Percentiles rank a stretch among this genome's conserved stretches.
Conservation (phyloP, 768 basidiomycete species). For the Kwoniella sp. region DNA sequence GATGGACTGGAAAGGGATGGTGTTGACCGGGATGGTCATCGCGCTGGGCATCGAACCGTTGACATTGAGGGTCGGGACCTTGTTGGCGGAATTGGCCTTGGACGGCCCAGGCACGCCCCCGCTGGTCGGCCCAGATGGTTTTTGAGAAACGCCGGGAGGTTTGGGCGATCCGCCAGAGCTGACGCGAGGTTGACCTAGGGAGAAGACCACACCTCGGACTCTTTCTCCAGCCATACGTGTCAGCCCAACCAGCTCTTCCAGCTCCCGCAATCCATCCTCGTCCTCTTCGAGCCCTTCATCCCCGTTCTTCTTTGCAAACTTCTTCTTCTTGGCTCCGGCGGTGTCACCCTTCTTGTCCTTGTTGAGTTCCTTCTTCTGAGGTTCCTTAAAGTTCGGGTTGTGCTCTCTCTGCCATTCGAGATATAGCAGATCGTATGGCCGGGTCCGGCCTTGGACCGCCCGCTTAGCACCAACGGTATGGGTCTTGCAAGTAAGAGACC, state of each 20-base stretch:
- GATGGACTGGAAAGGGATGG: constrained; percentile 11
- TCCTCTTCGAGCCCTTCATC: constrained; percentile 12
- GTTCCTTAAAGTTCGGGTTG: constrained; percentile 47
- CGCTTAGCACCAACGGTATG: constrained; percentile 97
- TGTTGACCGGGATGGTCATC: too few relatives aligned
- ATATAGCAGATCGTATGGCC: constrained; percentile 76
- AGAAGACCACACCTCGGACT: neutral
- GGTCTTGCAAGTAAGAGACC: constrained; percentile 94
- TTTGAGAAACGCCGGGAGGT: too few relatives aligned
- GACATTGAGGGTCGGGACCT: too few relatives aligned
- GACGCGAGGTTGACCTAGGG: too few relatives aligned
- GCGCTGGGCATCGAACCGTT: too few relatives aligned
- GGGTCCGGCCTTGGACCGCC: constrained; percentile 77
- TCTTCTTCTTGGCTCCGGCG: constrained; percentile 14
- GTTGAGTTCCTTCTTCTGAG: constrained; percentile 8
- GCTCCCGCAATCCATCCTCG: constrained; percentile 32
- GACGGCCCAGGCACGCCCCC: neutral
- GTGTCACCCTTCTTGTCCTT: neutral
- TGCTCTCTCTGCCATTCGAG: constrained; percentile 65
- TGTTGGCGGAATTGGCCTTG: neutral
- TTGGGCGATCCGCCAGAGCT: too few relatives aligned
- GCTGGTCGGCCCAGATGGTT: neutral
- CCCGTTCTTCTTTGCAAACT: constrained; percentile 1
- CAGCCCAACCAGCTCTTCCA: constrained; percentile 31
- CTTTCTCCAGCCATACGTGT: constrained; percentile 26